Conservation (phyloP, 208 protist species). For the Acanthamoeba healyi region DNA sequence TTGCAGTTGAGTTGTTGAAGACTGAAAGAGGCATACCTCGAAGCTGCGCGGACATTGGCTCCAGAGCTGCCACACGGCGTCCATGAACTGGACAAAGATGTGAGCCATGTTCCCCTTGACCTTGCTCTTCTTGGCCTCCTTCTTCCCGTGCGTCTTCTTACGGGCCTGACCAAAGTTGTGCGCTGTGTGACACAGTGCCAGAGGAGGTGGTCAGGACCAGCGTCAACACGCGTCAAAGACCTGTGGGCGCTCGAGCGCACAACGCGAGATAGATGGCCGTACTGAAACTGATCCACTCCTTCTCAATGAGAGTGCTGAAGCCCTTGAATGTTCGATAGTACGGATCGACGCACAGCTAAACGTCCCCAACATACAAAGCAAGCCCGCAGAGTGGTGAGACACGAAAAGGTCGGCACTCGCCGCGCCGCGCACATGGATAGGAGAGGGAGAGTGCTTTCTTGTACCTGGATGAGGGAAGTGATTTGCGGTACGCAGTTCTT, state of each 20-base stretch:
- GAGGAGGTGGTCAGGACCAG: not conserved
- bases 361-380: not conserved
- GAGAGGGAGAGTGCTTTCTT: not conserved
- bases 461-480: constrained; percentile 52
- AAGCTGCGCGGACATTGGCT: constrained; percentile 47
- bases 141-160: constrained; percentile 14
- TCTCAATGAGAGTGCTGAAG: constrained; percentile 64
- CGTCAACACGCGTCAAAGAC: no score
- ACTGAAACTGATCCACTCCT: constrained; percentile 74
- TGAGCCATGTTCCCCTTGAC: constrained; percentile 8
- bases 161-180: constrained; percentile 40
- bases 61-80: constrained; percentile 70
- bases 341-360: constrained; percentile 44
- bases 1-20: no score
- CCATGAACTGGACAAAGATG: constrained; percentile 71
- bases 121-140: constrained; percentile 23
- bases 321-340: constrained; percentile 70
- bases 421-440: not conserved
- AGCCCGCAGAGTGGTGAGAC: not conserved
- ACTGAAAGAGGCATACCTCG: constrained; percentile 3
- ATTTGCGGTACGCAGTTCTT: constrained; percentile 49
- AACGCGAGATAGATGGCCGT: not conserved
- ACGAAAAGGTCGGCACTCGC: no score
- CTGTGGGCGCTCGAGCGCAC: not conserved
- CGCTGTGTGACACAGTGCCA: not conserved